Percentiles rank a stretch among this genome's conserved stretches.
These are phyloP conservation scores for Mucor lusitanicus DNA, from an alignment of 371 early-diverging fungal species.

Conservation along the genomic window DNA sequence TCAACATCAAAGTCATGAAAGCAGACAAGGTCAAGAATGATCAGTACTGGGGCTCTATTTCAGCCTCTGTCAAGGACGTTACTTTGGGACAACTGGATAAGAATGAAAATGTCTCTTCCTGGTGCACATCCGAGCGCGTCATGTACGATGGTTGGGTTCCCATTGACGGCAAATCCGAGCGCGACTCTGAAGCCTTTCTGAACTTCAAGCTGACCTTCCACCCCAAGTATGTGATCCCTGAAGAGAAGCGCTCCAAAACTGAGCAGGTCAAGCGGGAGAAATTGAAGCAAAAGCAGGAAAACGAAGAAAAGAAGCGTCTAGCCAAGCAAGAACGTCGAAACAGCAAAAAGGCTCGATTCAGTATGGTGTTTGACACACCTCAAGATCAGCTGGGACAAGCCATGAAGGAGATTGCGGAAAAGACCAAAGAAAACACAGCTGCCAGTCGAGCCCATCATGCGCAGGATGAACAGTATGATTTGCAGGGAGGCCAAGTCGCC, in stretches of 20 bases:
- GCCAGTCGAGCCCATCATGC: background rate
- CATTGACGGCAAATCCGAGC: constrained; percentile 26
- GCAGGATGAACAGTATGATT: background rate
- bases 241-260: constrained; percentile 1
- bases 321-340: background rate
- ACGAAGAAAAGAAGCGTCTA: background rate
- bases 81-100: constrained; percentile 22
- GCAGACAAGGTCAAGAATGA: constrained; percentile 37
- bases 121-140: constrained; percentile 24
- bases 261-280: background rate
- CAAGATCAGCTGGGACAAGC: background rate
- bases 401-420: background rate
- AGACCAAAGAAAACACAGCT: background rate
- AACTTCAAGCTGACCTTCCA: constrained; percentile 32
- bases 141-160: constrained; percentile 43
- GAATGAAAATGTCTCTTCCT: constrained; percentile 23
- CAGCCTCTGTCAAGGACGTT: constrained; percentile 29
- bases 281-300: constrained; percentile 6
- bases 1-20: constrained; percentile 38
- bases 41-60: constrained; percentile 29
- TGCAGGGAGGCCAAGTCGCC: background rate
- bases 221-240: constrained; percentile 31
- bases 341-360: background rate
- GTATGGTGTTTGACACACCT: background rate
- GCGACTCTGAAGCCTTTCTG: constrained; percentile 19